Base-by-base conservation (phyloP, 345 rosid species). In the Syzygium jambos region DNA sequence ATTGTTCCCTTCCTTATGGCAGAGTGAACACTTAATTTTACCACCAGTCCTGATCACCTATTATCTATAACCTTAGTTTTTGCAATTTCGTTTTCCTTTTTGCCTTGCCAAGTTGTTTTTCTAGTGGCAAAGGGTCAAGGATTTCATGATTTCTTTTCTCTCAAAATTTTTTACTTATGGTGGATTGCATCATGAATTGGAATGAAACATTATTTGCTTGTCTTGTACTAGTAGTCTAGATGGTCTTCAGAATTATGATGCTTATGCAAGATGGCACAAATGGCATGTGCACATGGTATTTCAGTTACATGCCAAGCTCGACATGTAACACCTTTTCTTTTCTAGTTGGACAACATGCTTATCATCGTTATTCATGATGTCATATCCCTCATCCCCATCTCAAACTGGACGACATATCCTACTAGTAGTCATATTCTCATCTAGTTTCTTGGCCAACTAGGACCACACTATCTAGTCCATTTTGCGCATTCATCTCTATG, bases 121-220 rank as follows among this genome's bases (percentile, higher is more conserved):
- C n/a, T 34, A 13, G 4, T 61, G 27, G 4, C 27, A 61, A 27
- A 61, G 34, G 73, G 9, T n/a, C 27, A n/a, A 61, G 17, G 0
- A n/a, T 3, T n/a, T n/a, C 34, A 13, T 61, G 30, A 2, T 61
- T 61, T 61, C 7, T 61, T 61, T 61, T 61, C 19, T n/a, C 34
- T n/a, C 9, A 13, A 27, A 61, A 61, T n/a, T 34, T n/a, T n/a
- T n/a, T 61, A 0, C 73, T 61, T 61, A 2, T 0, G 2, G 2
- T n/a, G 73, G 9, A 17, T 17, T n/a, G 17, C 34, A n/a, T 61
- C 34, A 61, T 27, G 4, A 61, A 27, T 61, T 61, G 12, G 4
- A 27, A 0, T 3, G 9, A 61, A n/a, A 19, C 34, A 59, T 59
- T 2, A 23, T 25, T 57, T 11, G 29, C 29, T 57, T 11, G 1